Conservation (phyloP, 139 green algal species). For the Monoraphidium neglectum region DNA sequence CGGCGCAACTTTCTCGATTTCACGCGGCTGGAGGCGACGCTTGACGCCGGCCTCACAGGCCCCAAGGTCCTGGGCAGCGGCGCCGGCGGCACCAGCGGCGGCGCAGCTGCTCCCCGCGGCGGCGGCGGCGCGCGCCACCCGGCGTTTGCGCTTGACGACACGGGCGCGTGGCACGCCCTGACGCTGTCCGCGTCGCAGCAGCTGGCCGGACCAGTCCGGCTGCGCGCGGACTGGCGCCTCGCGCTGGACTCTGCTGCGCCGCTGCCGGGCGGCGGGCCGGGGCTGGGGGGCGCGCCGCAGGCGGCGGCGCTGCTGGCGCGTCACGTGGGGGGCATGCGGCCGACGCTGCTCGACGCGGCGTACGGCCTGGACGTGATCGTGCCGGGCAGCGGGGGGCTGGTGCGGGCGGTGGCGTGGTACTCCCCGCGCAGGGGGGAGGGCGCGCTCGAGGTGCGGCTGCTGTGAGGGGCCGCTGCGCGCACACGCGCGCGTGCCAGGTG, state of each 20-base stretch:
- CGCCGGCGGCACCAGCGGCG: not conserved
- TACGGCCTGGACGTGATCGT: constrained; percentile 61
- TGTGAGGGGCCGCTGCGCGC: constrained; percentile 23
- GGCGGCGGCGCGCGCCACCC: constrained; percentile 19
- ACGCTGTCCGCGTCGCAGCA: constrained; percentile 71
- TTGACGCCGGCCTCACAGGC: constrained; percentile 40
- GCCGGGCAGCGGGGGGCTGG: constrained; percentile 55
- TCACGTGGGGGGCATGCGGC: constrained; percentile 46
- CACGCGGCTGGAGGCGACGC: constrained; percentile 30
- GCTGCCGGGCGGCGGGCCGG: not conserved
- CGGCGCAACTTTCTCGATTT: constrained; percentile 40
- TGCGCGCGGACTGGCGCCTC: constrained; percentile 63
- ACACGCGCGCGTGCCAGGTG: not conserved
- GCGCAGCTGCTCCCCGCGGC: not conserved
- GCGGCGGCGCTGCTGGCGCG: constrained; percentile 18
- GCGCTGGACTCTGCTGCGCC: constrained; percentile 38
- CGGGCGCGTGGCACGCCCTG: constrained; percentile 70
- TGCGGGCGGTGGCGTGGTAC: constrained; percentile 69
- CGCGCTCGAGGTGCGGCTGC: constrained; percentile 66
- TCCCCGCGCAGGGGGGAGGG: constrained; percentile 58
- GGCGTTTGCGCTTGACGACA: constrained; percentile 69
- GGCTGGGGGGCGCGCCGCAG: not conserved
- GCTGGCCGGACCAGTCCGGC: constrained; percentile 71
- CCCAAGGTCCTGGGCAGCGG: constrained; percentile 5
- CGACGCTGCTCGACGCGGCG: constrained; percentile 58